These are phyloP conservation scores for Phialophora chinensis DNA, from an alignment of 2,329 filamentous ascomycete genomes.

Conservation along the genomic window DNA sequence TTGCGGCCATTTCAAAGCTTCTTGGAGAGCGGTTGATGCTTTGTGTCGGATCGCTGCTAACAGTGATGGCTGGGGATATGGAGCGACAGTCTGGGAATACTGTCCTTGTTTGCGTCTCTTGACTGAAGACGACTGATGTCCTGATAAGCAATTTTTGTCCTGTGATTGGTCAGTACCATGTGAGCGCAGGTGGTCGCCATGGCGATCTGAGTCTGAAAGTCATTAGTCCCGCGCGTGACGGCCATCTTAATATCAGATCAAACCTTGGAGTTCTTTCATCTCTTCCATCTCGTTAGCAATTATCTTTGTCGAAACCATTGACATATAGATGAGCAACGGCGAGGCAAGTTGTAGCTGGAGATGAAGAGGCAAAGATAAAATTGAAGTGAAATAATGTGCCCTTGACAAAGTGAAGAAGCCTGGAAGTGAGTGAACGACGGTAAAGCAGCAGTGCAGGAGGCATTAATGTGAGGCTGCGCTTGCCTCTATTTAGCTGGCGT, in stretches of 20 bases:
- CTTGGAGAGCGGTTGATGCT: conserved; percentile 11
- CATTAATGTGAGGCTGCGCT: conserved; percentile 14
- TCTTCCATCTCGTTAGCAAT: background rate
- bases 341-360: background rate
- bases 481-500: background rate
- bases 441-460: background rate
- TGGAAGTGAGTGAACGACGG: background rate
- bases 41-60: conserved; percentile 16
- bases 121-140: background rate
- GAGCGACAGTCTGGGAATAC: conserved; percentile 3
- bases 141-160: background rate
- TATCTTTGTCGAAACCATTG: background rate
- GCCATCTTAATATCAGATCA: background rate
- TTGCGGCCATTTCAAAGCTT: conserved; percentile 16
- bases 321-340: background rate
- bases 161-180: background rate
- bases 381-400: background rate
- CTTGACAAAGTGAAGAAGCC: background rate
- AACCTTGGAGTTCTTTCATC: background rate
- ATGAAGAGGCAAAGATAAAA: background rate
- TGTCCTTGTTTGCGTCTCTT: background rate
- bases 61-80: conserved; percentile 15
- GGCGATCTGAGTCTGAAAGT: conserved; percentile 3
- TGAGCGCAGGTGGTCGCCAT: background rate
- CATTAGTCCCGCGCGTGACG: conserved; percentile 1